Evolutionary conservation across 2,329 filamentous ascomycete genomes (phyloP).

Genomic region (Hypoxylon sp.): DNA sequence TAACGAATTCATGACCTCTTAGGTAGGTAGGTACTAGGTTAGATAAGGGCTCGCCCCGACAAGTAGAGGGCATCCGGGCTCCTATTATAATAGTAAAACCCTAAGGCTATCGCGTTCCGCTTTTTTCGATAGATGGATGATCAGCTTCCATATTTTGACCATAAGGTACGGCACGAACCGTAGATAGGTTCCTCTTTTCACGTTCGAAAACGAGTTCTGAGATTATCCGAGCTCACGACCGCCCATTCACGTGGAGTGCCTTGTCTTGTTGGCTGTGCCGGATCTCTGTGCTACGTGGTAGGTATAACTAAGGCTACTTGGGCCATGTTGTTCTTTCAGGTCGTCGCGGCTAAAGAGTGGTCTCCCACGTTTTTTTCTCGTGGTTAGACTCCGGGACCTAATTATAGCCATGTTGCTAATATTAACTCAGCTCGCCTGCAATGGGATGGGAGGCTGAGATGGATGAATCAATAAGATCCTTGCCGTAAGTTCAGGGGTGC

Average conservation of each 20-base stretch:
- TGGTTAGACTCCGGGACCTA: conserved; percentile 9
- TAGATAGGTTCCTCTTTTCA: not conserved
- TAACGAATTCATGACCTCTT: not conserved
- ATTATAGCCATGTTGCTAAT: not conserved
- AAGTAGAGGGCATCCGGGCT: not conserved
- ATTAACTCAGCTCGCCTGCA: not conserved
- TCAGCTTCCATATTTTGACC: not conserved
- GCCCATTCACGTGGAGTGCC: conserved; percentile 26
- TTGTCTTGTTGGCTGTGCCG: conserved; percentile 18
- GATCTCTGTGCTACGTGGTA: conserved; percentile 37
- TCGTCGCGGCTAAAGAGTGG: conserved; percentile 2
- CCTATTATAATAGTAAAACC: not conserved
- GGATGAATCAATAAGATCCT: conserved; percentile 1
- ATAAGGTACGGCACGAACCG: not conserved
- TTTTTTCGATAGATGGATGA: not conserved
- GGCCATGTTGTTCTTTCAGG: conserved; percentile 7
- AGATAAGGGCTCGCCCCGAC: not conserved
- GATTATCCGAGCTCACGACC: no score
- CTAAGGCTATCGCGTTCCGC: not conserved
- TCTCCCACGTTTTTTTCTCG: conserved; percentile 3
- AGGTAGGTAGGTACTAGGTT: not conserved
- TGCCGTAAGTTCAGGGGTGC: conserved; percentile 15
- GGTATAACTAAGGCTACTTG: conserved; percentile 22
- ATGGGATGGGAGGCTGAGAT: conserved; percentile 12
- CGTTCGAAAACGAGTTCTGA: no score